Conservation (phyloP, 1,284 basidiomycete species). For the Papiliotrema laurentii region DNA sequence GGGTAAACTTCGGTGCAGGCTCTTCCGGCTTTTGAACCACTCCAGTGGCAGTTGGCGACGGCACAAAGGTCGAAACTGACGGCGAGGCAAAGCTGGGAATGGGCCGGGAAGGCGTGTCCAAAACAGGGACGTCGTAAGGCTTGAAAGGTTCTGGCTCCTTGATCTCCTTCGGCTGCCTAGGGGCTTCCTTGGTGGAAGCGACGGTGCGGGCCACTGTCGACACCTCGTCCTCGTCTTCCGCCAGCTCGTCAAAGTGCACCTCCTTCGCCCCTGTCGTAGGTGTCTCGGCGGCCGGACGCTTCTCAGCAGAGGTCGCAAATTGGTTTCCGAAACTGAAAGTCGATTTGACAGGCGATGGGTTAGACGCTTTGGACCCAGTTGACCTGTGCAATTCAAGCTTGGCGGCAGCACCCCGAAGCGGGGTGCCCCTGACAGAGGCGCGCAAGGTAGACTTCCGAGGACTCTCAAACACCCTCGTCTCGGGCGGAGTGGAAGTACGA, state of each 20-base stretch:
- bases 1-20: background rate
- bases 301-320: too few species aligned
- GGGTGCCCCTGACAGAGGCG: conserved; percentile 13
- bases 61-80: too few species aligned
- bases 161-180: background rate
- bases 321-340: too few species aligned
- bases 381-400: conserved; percentile 26
- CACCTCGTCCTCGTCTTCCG: conserved; percentile 9
- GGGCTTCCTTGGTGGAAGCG: background rate
- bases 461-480: conserved; percentile 5
- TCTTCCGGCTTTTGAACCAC: too few species aligned
- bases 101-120: conserved; percentile 2
- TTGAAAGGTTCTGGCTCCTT: conserved; percentile 22
- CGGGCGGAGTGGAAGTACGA: conserved; percentile 3
- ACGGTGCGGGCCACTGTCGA: conserved; percentile 1
- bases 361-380: background rate
- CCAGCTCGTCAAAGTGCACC: too few species aligned
- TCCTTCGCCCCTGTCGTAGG: too few species aligned
- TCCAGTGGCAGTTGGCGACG: too few species aligned
- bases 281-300: too few species aligned
- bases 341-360: too few species aligned
- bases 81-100: too few species aligned
- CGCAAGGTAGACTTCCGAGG: conserved; percentile 17
- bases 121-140: conserved; percentile 10
- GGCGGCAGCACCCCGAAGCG: conserved; percentile 38